Evolutionary conservation across 2,329 filamentous ascomycete genomes (phyloP).

Genomic region (Verticillium alfalfae): DNA sequence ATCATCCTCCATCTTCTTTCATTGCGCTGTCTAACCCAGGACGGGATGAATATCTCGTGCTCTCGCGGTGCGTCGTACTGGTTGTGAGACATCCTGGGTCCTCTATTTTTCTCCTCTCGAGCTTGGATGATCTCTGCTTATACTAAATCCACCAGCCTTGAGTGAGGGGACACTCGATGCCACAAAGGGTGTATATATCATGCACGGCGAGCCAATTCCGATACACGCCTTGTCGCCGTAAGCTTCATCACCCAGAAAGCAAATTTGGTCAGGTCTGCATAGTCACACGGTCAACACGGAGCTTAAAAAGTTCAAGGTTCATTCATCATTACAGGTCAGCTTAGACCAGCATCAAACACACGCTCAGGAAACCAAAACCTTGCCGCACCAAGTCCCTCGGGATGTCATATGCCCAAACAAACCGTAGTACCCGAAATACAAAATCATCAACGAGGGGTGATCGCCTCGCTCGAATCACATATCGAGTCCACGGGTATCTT

Average conservation of each 20-base stretch:
- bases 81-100: no score
- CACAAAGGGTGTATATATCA: no score
- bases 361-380: background rate
- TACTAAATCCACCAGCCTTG: no score
- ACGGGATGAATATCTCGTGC: background rate
- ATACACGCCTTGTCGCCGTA: no score
- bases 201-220: no score
- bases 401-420: background rate
- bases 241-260: no score
- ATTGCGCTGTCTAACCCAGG: background rate
- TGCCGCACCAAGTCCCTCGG: background rate
- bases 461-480: constrained; percentile 21
- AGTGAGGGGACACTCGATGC: no score
- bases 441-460: background rate
- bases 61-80: no score
- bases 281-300: background rate
- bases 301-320: background rate
- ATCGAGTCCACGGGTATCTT: constrained; percentile 49
- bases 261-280: no score
- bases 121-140: no score
- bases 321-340: background rate
- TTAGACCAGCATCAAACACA: background rate
- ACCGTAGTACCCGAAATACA: background rate
- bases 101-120: no score
- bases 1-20: background rate